Evolutionary conservation across 495 filamentous ascomycete genomes (phyloP).

Genomic region (Talaromyces adpressus): DNA sequence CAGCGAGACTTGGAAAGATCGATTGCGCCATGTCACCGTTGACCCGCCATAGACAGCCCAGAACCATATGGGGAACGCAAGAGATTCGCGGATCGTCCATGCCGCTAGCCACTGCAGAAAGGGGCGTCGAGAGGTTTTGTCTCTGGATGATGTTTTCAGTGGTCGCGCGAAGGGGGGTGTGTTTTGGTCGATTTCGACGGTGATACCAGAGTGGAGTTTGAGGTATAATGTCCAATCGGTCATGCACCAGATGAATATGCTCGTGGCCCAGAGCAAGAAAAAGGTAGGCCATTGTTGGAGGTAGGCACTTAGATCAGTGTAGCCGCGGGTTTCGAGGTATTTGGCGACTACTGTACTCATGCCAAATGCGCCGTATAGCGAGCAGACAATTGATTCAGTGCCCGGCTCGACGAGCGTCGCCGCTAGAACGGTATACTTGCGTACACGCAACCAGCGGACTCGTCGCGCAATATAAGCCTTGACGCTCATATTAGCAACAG

Average conservation of each 20-base stretch:
- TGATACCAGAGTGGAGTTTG: conserved; percentile 61
- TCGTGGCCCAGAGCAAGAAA: conserved; percentile 53
- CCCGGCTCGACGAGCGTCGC: conserved; percentile 94
- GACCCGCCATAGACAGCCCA: conserved; percentile 79
- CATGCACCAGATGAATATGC: conserved; percentile 62
- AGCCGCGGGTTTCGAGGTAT: conserved; percentile 44
- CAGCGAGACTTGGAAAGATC: conserved; percentile 70
- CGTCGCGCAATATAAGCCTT: conserved; percentile 74
- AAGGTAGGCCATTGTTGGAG: conserved; percentile 64
- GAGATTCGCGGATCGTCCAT: conserved; percentile 77
- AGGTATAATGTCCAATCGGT: conserved; percentile 68
- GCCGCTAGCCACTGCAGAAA: conserved; percentile 69
- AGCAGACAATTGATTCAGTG: conserved; percentile 83
- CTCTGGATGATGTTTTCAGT: conserved; percentile 5
- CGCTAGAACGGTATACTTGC: conserved; percentile 86
- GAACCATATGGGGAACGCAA: conserved; percentile 82
- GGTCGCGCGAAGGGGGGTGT: conserved; percentile 66
- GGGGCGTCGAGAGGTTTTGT: conserved; percentile 33
- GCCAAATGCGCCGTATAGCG: conserved; percentile 69
- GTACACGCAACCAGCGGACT: conserved; percentile 83
- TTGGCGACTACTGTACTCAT: conserved; percentile 62
- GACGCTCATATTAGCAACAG: conserved; percentile 75
- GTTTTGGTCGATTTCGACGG: conserved; percentile 63
- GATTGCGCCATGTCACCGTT: conserved; percentile 81
- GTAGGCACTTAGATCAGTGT: conserved; percentile 27